Evolutionary conservation across 805 yeast species (phyloP).

Genomic region (Brettanomyces nanus): DNA sequence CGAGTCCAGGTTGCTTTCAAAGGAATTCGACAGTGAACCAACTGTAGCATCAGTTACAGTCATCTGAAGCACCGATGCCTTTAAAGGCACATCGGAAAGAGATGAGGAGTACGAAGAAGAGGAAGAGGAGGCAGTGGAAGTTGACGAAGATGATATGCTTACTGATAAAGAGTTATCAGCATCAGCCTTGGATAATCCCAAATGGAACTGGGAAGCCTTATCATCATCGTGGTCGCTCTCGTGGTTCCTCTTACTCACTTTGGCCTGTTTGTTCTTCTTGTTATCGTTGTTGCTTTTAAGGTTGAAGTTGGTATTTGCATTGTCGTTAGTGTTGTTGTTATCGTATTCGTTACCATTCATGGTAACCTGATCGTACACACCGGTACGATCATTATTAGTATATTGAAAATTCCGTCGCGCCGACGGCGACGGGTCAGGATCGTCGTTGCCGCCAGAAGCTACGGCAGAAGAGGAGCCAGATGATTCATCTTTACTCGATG

Average conservation of each 20-base stretch:
- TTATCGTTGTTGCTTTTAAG: not conserved
- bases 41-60: too few species aligned
- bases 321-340: not conserved
- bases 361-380: not conserved
- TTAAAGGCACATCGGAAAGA: conserved; percentile 7
- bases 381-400: conserved; percentile 3
- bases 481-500: conserved; percentile 32
- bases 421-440: conserved; percentile 28
- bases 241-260: not conserved
- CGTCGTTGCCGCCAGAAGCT: conserved; percentile 20
- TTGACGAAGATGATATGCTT: conserved; percentile 22
- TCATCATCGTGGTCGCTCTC: not conserved
- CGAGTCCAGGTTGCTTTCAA: conserved; percentile 36
- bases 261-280: not conserved
- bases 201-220: not conserved
- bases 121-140: conserved; percentile 8
- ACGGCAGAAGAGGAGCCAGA: conserved; percentile 27
- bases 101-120: conserved; percentile 11
- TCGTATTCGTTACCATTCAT: conserved; percentile 1
- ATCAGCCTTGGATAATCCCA: not conserved
- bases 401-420: conserved; percentile 14
- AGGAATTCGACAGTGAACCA: conserved; percentile 27
- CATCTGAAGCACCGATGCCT: conserved; percentile 2
- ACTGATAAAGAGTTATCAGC: conserved; percentile 35
- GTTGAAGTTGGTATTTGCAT: not conserved